Evolutionary conservation across 2,329 filamentous ascomycete genomes (phyloP).

Genomic region (Coleophoma eucalyptorum): DNA sequence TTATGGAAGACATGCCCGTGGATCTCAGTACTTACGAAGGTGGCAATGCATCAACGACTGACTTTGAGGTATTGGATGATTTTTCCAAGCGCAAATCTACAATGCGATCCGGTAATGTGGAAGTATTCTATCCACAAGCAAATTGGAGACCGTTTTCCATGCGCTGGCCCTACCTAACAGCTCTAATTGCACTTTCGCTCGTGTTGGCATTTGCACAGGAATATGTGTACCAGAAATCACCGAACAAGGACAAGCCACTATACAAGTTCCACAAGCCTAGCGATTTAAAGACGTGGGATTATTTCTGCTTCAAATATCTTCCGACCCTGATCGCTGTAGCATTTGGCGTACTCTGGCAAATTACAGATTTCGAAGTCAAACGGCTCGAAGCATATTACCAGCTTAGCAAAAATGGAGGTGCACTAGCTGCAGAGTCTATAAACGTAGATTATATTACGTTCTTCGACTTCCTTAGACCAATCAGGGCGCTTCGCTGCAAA

Average conservation of each 20-base stretch:
- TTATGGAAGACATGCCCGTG: slow-evolving; percentile 38
- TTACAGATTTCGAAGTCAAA: slow-evolving; percentile 62
- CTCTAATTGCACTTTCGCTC: slow-evolving; percentile 50
- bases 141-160: slow-evolving; percentile 67
- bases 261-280: slow-evolving; percentile 42
- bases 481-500: slow-evolving; percentile 55
- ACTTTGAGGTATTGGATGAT: slow-evolving; percentile 13
- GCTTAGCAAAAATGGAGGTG: slow-evolving; percentile 55
- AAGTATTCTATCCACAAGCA: slow-evolving; percentile 57
- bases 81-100: slow-evolving; percentile 12
- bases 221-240: slow-evolving; percentile 49
- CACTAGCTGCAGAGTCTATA: slow-evolving; percentile 60
- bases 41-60: slow-evolving; percentile 7
- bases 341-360: slow-evolving; percentile 63
- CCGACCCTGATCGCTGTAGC: slow-evolving; percentile 58
- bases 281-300: slow-evolving; percentile 46
- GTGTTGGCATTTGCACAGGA: slow-evolving; percentile 50
- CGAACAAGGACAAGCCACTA: slow-evolving; percentile 32
- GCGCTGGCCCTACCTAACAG: slow-evolving; percentile 55
- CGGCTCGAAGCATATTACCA: slow-evolving; percentile 66
- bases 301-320: slow-evolving; percentile 61
- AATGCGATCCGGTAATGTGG: slow-evolving; percentile 30
- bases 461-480: slow-evolving; percentile 60
- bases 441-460: slow-evolving; percentile 73
- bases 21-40: slow-evolving; percentile 24